A percentile compares a stretch with the other conserved stretches of the same genome.
Conservation (phyloP, 2,329 filamentous ascomycete genomes). For the Neonectria coccinea region DNA sequence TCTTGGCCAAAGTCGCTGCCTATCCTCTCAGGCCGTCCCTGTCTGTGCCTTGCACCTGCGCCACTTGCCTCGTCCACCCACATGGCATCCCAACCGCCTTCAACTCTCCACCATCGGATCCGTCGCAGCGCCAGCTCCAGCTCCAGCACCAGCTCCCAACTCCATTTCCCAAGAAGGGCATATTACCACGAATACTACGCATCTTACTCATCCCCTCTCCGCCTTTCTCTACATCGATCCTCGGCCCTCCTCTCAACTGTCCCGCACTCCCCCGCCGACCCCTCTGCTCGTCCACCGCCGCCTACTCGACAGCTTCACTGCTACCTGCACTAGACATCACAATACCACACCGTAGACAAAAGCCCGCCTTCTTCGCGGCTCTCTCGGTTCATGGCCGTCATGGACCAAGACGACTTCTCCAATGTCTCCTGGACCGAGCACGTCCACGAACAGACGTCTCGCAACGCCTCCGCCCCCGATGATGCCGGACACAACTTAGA, state of each 20-base stretch:
- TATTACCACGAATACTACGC: neutral
- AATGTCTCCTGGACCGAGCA: slow-evolving; percentile 83
- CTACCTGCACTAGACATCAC: neutral
- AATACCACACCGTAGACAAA: neutral
- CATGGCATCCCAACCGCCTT: slow-evolving; percentile 14
- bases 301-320: neutral
- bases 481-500: slow-evolving; percentile 52
- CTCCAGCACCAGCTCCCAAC: slow-evolving; percentile 12
- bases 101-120: slow-evolving; percentile 21
- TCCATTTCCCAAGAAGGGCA: neutral
- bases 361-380: slow-evolving; percentile 5
- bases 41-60: slow-evolving; percentile 21
- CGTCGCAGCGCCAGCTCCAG: slow-evolving; percentile 10
- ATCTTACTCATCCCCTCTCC: neutral
- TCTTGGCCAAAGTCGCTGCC: neutral
- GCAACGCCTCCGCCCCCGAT: slow-evolving; percentile 36
- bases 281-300: neutral
- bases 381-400: slow-evolving; percentile 51
- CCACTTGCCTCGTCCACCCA: slow-evolving; percentile 26
- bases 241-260: neutral
- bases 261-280: neutral
- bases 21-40: neutral
- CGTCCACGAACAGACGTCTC: slow-evolving; percentile 54
- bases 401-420: slow-evolving; percentile 79
- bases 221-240: neutral